These are phyloP conservation scores for Xylariaceae sp. DNA, from an alignment of 2,329 filamentous ascomycete genomes.

Conservation along the genomic window DNA sequence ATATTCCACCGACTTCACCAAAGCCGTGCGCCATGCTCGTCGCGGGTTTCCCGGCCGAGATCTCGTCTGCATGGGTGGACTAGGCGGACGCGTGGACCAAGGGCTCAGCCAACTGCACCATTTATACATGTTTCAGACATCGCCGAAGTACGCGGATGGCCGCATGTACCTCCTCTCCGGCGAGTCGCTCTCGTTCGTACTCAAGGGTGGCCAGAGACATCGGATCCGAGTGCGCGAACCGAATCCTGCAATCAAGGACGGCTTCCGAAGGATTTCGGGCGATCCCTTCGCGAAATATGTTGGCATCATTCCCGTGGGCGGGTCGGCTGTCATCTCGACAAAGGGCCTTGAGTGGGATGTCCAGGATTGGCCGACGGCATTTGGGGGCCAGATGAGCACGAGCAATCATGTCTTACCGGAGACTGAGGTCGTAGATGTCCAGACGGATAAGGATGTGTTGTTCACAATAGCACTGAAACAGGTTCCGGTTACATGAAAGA, in stretches of 20 bases:
- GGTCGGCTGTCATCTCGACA: conserved; percentile 79
- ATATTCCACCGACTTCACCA: conserved; percentile 89
- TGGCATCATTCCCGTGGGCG: conserved; percentile 84
- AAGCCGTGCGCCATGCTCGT: conserved; percentile 63
- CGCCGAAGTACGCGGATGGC: conserved; percentile 55
- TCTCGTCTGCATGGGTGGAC: conserved; percentile 82
- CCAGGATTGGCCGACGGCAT: conserved; percentile 75
- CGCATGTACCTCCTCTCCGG: conserved; percentile 81
- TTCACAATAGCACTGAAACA: conserved; percentile 73
- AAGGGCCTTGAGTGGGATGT: conserved; percentile 92
- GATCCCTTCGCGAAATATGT: conserved; percentile 76
- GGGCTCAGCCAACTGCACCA: conserved; percentile 89
- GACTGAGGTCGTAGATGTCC: conserved; percentile 66
- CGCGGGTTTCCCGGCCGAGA: conserved; percentile 47
- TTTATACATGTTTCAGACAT: conserved; percentile 68
- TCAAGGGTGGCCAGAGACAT: conserved; percentile 66
- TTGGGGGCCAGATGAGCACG: conserved; percentile 77
- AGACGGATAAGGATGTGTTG: conserved; percentile 69
- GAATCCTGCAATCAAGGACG: conserved; percentile 14
- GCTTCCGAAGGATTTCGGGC: conserved; percentile 14
- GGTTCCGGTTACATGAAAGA: conserved; percentile 1
- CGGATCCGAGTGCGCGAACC: conserved; percentile 67
- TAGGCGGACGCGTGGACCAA: conserved; percentile 92
- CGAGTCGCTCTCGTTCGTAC: conserved; percentile 80
- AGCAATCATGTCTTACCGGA: conserved; percentile 75